These are phyloP conservation scores for Aspergillus sp. DNA, from an alignment of 2,329 filamentous ascomycete genomes.

Conservation along the genomic window DNA sequence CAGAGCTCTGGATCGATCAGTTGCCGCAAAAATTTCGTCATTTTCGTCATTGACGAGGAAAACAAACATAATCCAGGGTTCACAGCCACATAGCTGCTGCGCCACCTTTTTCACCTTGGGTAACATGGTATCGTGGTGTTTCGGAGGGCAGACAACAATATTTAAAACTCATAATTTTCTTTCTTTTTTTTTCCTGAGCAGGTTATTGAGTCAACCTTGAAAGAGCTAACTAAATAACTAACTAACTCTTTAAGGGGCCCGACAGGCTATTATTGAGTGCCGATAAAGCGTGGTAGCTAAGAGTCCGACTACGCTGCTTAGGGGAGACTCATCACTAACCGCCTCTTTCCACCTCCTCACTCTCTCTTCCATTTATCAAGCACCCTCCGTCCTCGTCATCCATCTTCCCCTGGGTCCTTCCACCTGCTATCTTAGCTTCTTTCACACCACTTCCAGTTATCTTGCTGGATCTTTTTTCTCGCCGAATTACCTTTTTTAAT, in stretches of 20 bases:
- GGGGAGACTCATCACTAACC: conserved; percentile 8
- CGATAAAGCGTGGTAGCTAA: conserved; percentile 16
- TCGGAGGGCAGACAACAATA: conserved; percentile 8
- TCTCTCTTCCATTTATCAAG: conserved; percentile 18
- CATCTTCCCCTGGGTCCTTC: conserved; percentile 15
- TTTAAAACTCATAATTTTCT: conserved; percentile 9
- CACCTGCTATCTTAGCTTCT: conserved; percentile 5
- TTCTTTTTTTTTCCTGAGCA: conserved; percentile 2
- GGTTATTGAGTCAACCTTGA: conserved; percentile 14
- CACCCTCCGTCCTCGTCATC: conserved; percentile 22
- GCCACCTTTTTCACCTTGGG: background rate
- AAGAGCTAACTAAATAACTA: conserved; percentile 2
- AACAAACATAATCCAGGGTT: background rate
- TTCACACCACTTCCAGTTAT: conserved; percentile 3
- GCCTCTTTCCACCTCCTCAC: conserved; percentile 13
- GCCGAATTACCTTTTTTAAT: conserved; percentile 23
- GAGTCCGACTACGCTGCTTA: conserved; percentile 29
- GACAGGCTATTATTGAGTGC: conserved; percentile 12
- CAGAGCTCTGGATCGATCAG: background rate
- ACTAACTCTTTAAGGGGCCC: conserved; percentile 9
- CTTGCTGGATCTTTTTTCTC: conserved; percentile 16
- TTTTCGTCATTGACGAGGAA: background rate
- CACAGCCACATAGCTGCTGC: conserved; percentile 8
- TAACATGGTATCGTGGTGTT: conserved; percentile 3
- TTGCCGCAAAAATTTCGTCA: background rate